These are phyloP conservation scores for Peronospora farinosa DNA, from an alignment of 352 stramenopile genomes.

Conservation along the genomic window DNA sequence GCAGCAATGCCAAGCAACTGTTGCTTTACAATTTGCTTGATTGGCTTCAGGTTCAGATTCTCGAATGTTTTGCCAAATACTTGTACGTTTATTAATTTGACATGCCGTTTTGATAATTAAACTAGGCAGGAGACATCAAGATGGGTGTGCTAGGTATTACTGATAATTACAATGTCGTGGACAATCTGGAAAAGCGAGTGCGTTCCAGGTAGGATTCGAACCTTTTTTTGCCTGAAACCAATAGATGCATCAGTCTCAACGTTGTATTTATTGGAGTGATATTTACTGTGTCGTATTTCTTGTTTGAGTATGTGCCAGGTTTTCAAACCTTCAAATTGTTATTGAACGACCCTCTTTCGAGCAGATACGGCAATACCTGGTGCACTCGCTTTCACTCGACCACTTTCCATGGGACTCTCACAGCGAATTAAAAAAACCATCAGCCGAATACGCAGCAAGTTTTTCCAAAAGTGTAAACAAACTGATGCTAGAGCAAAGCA, in stretches of 20 bases:
- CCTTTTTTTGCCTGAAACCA: neutral
- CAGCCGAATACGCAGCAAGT: constrained; percentile 23
- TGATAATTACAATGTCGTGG: constrained; percentile 73
- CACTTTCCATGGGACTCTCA: constrained; percentile 27
- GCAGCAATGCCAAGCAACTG: constrained; percentile 62
- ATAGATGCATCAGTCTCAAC: neutral
- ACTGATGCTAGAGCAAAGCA: constrained; percentile 27
- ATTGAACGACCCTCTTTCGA: constrained; percentile 52
- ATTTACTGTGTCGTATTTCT: constrained; percentile 3
- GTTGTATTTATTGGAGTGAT: neutral
- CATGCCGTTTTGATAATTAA: neutral
- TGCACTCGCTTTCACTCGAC: constrained; percentile 33
- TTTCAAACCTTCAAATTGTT: constrained; percentile 79
- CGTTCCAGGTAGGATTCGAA: constrained; percentile 42
- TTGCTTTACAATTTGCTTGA: constrained; percentile 83
- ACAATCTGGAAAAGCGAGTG: constrained; percentile 78
- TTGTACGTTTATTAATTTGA: neutral
- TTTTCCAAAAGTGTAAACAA: constrained; percentile 44
- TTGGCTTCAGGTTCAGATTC: constrained; percentile 55
- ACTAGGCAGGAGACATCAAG: constrained; percentile 64
- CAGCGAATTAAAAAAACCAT: constrained; percentile 12
- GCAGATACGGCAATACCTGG: constrained; percentile 43
- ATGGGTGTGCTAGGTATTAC: constrained; percentile 79
- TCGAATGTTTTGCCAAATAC: neutral
- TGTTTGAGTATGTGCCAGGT: constrained; percentile 31